Conservation (phyloP, 192 early-diverging fungal species). For the Pecoramyces ruminantium region DNA sequence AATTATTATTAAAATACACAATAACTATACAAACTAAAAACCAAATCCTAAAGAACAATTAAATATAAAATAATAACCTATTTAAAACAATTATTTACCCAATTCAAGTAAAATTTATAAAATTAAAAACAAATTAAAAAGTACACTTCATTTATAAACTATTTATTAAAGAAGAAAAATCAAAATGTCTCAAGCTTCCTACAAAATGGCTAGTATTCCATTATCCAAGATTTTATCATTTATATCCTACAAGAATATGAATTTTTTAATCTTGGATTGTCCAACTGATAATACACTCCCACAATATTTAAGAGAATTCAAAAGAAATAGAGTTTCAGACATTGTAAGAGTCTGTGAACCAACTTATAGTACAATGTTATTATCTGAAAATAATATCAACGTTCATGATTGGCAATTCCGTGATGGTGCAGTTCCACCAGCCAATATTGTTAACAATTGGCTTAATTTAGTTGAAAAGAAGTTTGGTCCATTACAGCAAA, state of each 20-base stretch:
- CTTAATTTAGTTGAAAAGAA: constrained; percentile 43
- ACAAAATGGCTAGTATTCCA: not conserved
- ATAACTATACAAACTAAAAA: too few relatives aligned
- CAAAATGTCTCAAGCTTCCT: not conserved
- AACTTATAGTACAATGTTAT: constrained; percentile 47
- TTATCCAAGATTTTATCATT: not conserved
- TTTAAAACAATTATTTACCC: too few relatives aligned
- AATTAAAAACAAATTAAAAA: not conserved
- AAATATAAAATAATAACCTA: too few relatives aligned
- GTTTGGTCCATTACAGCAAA: constrained; percentile 16
- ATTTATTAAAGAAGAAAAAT: not conserved
- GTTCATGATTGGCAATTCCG: constrained; percentile 85
- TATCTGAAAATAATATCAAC: constrained; percentile 39
- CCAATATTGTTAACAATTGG: constrained; percentile 19
- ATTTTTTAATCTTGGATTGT: constrained; percentile 86
- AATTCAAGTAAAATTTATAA: too few relatives aligned
- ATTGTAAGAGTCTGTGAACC: constrained; percentile 85
- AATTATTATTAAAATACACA: too few relatives aligned
- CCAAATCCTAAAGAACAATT: too few relatives aligned
- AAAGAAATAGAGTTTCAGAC: constrained; percentile 54
- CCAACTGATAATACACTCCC: constrained; percentile 66
- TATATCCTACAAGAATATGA: constrained; percentile 14
- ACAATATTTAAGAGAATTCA: constrained; percentile 58
- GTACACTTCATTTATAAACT: not conserved
- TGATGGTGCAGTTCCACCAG: constrained; percentile 60